A percentile compares a stretch with the other conserved stretches of the same genome.
Evolutionary conservation across 495 filamentous ascomycete genomes (phyloP).

Genomic region (Neurospora sp.): DNA sequence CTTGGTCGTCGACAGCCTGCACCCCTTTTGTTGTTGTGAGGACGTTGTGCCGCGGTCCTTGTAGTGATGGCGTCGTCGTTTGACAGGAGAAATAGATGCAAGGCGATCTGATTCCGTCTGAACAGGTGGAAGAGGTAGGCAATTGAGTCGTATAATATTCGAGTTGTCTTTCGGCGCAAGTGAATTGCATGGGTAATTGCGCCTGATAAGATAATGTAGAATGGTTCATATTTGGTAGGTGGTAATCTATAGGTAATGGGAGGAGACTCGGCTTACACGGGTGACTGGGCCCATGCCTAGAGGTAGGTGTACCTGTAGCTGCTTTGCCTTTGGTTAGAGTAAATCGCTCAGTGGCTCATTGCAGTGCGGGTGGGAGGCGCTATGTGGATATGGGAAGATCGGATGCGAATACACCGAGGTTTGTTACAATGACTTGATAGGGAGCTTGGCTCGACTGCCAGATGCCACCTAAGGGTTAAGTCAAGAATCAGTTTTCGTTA

Average conservation of each 20-base stretch:
- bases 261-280: not conserved
- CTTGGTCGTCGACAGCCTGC: not conserved
- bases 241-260: not conserved
- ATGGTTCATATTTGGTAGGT: not conserved
- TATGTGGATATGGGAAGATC: not conserved
- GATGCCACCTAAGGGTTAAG: not conserved
- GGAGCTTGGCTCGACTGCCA: not conserved
- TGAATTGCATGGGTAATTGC: not conserved
- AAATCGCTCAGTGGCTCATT: not conserved
- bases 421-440: not conserved
- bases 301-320: no score
- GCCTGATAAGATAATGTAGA: not conserved
- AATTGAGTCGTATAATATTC: not conserved
- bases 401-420: not conserved
- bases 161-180: not conserved
- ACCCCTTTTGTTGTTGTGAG: not conserved
- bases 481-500: not conserved
- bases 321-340: not conserved
- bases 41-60: not conserved
- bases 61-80: not conserved
- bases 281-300: not conserved
- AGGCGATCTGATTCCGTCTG: not conserved
- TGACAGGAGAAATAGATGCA: not conserved
- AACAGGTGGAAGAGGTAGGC: not conserved
- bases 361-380: not conserved